These are phyloP conservation scores for Pseudogymnoascus sp. DNA, from an alignment of 2,329 filamentous ascomycete species.

Conservation along the genomic window DNA sequence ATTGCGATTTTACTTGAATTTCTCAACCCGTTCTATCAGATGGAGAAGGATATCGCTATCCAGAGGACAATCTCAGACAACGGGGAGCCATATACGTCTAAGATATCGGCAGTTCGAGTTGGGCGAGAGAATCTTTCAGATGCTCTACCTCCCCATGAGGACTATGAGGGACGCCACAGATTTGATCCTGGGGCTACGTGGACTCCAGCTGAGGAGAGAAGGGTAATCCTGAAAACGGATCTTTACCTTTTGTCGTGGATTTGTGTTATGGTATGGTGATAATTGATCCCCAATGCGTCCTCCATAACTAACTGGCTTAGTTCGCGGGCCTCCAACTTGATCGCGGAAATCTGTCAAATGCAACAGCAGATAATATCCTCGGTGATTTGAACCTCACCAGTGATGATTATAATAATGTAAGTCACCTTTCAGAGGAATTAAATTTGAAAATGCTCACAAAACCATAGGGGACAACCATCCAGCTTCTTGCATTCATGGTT, in stretches of 20 bases:
- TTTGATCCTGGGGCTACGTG: constrained; percentile 45
- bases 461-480: constrained; percentile 42
- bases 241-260: constrained; percentile 35
- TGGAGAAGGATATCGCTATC: constrained; percentile 11
- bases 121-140: constrained; percentile 23
- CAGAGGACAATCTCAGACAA: constrained; percentile 8
- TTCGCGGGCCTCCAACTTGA: constrained; percentile 59
- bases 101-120: constrained; percentile 13
- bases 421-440: constrained; percentile 31
- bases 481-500: constrained; percentile 44
- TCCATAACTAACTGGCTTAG: constrained; percentile 32
- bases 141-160: constrained; percentile 26
- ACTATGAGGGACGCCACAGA: constrained; percentile 42
- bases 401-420: constrained; percentile 48
- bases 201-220: constrained; percentile 49
- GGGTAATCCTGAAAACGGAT: constrained; percentile 46
- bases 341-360: constrained; percentile 55
- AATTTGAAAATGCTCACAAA: not conserved
- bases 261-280: constrained; percentile 36
- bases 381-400: constrained; percentile 40
- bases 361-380: constrained; percentile 54
- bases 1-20: not conserved
- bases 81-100: constrained; percentile 12
- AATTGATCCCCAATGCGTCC: not conserved
- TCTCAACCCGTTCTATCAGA: not conserved